A percentile compares a stretch with the other conserved stretches of the same genome.
These are phyloP conservation scores for Neurospora sp. DNA, from an alignment of 495 filamentous ascomycete genomes.

Conservation along the genomic window DNA sequence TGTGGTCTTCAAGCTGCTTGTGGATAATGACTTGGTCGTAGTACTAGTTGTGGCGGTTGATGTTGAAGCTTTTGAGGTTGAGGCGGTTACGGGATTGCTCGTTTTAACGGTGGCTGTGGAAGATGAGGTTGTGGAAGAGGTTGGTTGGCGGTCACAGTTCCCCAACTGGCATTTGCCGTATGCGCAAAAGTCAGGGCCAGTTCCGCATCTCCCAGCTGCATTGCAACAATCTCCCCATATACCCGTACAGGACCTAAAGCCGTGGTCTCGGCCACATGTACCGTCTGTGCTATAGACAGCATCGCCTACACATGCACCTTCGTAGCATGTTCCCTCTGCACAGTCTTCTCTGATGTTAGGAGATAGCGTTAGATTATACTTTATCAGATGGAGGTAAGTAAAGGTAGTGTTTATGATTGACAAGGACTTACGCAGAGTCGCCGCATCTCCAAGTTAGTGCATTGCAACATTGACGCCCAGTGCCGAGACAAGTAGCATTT, in stretches of 20 bases:
- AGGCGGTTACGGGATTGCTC: too few species aligned
- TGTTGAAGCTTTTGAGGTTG: too few species aligned
- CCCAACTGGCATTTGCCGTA: neutral
- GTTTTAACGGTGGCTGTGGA: too few species aligned
- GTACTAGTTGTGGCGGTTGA: too few species aligned
- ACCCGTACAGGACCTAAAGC: constrained; percentile 9
- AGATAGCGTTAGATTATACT: neutral
- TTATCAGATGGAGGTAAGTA: neutral
- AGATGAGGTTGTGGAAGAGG: neutral
- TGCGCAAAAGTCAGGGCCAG: constrained; percentile 1
- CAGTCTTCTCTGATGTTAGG: constrained; percentile 15
- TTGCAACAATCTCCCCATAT: constrained; percentile 24
- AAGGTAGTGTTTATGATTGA: too few species aligned
- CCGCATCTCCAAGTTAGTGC: constrained; percentile 20
- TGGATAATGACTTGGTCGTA: too few species aligned
- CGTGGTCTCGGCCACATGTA: constrained; percentile 16
- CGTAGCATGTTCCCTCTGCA: constrained; percentile 20
- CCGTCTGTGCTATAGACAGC: constrained; percentile 15
- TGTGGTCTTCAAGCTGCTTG: too few species aligned
- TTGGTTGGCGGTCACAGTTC: neutral
- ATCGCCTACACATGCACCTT: constrained; percentile 17
- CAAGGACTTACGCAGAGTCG: constrained; percentile 5
- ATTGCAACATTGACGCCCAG: constrained; percentile 13
- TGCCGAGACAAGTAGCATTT: constrained; percentile 23
- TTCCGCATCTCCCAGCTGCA: constrained; percentile 7